phyloP scores from a whole-genome alignment of 192 early-diverging fungal genomes.

The Dissophora globulifera region DNA sequence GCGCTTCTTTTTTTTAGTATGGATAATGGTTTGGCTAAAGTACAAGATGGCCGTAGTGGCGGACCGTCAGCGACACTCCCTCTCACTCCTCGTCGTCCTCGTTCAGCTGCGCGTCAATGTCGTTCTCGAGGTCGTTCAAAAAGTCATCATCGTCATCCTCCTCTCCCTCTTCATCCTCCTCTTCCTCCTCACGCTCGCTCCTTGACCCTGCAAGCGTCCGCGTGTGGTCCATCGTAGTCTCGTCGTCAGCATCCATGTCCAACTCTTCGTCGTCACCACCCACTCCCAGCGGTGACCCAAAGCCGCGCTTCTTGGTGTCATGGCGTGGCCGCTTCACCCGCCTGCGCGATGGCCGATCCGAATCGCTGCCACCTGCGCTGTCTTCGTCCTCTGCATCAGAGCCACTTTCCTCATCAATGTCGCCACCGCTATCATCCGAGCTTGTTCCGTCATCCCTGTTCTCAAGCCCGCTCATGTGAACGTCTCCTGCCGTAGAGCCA shows the following conservation, averaged over 20 bases:
- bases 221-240: constrained; percentile 20
- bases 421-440: constrained; percentile 46
- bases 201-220: constrained; percentile 4
- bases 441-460: not conserved
- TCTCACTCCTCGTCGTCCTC: constrained; percentile 13
- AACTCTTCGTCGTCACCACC: constrained; percentile 37
- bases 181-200: too few relatives aligned
- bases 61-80: too few relatives aligned
- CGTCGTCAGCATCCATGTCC: constrained; percentile 54
- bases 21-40: not conserved
- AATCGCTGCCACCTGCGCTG: constrained; percentile 10
- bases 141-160: constrained; percentile 38
- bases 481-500: not conserved
- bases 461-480: constrained; percentile 6
- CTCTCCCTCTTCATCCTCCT: constrained; percentile 20
- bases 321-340: constrained; percentile 43
- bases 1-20: constrained; percentile 4
- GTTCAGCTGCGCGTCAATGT: constrained; percentile 33
- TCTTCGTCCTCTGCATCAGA: constrained; percentile 54
- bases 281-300: too few relatives aligned
- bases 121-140: constrained; percentile 30
- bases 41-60: too few relatives aligned
- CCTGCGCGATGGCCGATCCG: not conserved
- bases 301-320: too few relatives aligned
- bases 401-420: constrained; percentile 57